Conservation (phyloP, 495 filamentous ascomycete species). For the Glonium stellatum region DNA sequence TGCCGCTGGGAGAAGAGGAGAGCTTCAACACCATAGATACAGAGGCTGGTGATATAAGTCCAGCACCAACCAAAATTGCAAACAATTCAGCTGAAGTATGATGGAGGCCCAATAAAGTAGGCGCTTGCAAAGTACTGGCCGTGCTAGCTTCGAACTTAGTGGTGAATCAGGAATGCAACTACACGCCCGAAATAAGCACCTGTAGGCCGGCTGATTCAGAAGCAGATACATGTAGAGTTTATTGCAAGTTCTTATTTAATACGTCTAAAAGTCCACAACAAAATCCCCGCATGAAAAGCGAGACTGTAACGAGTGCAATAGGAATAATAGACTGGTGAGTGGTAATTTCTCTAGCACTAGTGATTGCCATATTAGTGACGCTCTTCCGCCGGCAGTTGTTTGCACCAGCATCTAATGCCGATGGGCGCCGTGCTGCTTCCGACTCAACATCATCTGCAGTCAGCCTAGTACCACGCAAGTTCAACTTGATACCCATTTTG, state of each 20-base stretch:
- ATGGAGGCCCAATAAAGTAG: conserved; percentile 58
- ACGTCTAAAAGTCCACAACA: conserved; percentile 49
- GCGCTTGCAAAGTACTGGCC: conserved; percentile 36
- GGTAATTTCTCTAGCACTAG: conserved; percentile 12
- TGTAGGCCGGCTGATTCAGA: conserved; percentile 40
- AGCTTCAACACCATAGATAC: conserved; percentile 54
- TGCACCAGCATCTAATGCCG: conserved; percentile 8
- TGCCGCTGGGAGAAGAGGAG: conserved; percentile 54
- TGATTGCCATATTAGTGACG: conserved; percentile 11
- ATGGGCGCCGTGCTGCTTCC: conserved; percentile 2
- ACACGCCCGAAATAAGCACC: conserved; percentile 43
- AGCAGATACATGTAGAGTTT: conserved; percentile 41
- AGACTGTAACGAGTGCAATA: conserved; percentile 8
- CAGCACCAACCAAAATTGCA: conserved; percentile 54
- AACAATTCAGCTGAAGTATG: conserved; percentile 59
- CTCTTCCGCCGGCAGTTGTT: conserved; percentile 6
- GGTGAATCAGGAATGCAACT: conserved; percentile 2
- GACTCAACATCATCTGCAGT: no score
- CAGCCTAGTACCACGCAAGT: no score
- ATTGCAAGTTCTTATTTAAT: conserved; percentile 50
- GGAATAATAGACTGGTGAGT: conserved; percentile 15
- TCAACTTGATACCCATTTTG: no score
- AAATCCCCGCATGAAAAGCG: conserved; percentile 40
- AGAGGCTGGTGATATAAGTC: conserved; percentile 53
- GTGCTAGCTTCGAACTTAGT: background rate